phyloP scores from a whole-genome alignment of 192 early-diverging fungal genomes.

The Entophlyctis luteolus region DNA sequence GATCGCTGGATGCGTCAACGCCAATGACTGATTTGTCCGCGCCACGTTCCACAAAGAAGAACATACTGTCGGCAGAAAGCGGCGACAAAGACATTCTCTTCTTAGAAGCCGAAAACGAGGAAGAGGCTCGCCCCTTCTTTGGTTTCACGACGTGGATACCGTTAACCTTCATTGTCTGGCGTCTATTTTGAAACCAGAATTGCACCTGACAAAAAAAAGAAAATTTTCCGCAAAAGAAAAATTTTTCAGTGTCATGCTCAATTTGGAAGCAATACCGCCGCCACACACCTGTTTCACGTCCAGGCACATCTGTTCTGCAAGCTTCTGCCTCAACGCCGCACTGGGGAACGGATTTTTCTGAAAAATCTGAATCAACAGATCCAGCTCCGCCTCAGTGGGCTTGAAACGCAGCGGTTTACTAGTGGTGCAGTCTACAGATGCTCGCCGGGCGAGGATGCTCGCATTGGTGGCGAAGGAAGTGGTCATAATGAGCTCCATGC shows the following conservation, averaged over 20 bases:
- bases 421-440: neutral
- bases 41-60: conserved; percentile 6
- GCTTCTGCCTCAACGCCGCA: neutral
- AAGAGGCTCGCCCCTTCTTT: neutral
- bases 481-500: neutral
- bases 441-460: neutral
- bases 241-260: neutral
- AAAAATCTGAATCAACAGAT: conserved; percentile 10
- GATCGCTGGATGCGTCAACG: no score
- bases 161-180: neutral
- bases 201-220: neutral
- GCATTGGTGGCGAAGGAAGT: neutral
- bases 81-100: neutral
- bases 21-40: no score
- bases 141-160: conserved; percentile 23
- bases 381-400: conserved; percentile 10
- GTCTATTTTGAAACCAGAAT: conserved; percentile 23
- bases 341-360: conserved; percentile 10
- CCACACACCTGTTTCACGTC: conserved; percentile 14
- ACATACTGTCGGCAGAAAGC: neutral
- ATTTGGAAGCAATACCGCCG: neutral
- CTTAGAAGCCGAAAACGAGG: neutral
- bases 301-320: conserved; percentile 5
- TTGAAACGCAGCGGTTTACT: conserved; percentile 13
- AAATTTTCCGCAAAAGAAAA: no score